These are phyloP conservation scores for Cladophialophora yegresii DNA, from an alignment of 2,329 filamentous ascomycete genomes.

Conservation along the genomic window DNA sequence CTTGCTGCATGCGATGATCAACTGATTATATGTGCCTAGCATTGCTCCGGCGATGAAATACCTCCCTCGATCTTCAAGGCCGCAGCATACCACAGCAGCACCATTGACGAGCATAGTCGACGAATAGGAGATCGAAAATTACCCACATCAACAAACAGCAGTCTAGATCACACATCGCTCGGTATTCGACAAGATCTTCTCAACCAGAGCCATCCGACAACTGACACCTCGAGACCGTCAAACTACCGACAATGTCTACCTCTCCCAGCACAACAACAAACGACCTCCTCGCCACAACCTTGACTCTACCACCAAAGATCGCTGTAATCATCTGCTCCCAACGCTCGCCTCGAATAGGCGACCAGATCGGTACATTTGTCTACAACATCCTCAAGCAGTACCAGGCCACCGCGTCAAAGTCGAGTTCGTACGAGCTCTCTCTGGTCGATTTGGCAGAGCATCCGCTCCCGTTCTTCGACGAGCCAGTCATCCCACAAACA, in stretches of 20 bases:
- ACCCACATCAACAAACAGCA: background rate
- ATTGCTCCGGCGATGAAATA: background rate
- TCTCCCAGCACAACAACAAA: background rate
- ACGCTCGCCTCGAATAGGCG: conserved; percentile 43
- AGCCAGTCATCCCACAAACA: conserved; percentile 44
- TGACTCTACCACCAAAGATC: conserved; percentile 31
- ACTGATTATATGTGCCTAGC: background rate
- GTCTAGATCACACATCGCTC: too few relatives aligned
- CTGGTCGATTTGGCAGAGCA: conserved; percentile 41
- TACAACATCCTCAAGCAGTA: conserved; percentile 34
- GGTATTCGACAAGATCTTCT: background rate
- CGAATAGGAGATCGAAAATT: background rate
- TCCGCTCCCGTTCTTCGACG: conserved; percentile 45
- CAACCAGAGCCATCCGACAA: background rate
- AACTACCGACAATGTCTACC: background rate
- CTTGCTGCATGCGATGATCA: background rate
- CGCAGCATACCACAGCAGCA: background rate
- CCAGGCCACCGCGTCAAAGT: conserved; percentile 3
- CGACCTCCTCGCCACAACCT: conserved; percentile 4
- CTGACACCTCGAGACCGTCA: background rate
- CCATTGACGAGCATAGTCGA: background rate
- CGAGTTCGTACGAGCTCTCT: conserved; percentile 33
- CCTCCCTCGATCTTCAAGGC: background rate
- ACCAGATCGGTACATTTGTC: conserved; percentile 42
- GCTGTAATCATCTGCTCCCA: conserved; percentile 44